Percentiles rank a stretch among this genome's conserved stretches.
Evolutionary conservation across 306 rosid genomes (phyloP).

Genomic region (Castanea mollissima): DNA sequence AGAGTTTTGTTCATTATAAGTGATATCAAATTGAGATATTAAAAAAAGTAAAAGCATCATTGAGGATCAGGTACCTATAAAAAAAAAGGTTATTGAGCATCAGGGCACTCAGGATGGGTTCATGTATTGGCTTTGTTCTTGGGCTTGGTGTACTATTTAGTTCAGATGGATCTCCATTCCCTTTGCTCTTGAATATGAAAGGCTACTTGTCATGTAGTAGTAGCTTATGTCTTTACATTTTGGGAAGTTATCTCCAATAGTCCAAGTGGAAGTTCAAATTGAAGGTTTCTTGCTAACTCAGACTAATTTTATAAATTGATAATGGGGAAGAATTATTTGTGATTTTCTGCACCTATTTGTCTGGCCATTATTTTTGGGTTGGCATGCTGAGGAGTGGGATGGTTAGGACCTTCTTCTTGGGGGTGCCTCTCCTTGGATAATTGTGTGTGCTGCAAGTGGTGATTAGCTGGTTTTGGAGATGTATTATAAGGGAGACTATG

Average conservation of each 20-base stretch:
- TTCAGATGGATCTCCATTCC: neutral
- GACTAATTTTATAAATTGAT: neutral
- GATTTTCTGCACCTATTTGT: neutral
- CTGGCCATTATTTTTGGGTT: neutral
- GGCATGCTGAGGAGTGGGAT: neutral
- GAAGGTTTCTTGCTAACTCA: neutral
- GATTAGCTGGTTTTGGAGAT: neutral
- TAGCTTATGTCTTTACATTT: neutral
- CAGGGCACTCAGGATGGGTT: too few relatives aligned
- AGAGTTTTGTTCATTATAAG: too few relatives aligned
- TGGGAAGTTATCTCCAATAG: neutral
- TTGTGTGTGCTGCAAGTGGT: neutral
- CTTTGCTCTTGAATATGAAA: neutral
- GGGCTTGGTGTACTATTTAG: neutral
- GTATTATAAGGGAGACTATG: neutral
- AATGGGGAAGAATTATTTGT: neutral
- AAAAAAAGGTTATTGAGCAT: too few relatives aligned
- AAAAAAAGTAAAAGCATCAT: too few relatives aligned
- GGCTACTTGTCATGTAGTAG: neutral
- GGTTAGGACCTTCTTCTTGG: neutral
- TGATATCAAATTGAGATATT: too few relatives aligned
- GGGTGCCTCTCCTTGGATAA: neutral
- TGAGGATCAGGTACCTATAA: too few relatives aligned
- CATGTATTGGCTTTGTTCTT: neutral
- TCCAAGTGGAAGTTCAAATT: neutral